These are phyloP conservation scores for Nyssa sinensis DNA, from an alignment of 148 eudicot genomes.

Conservation along the genomic window DNA sequence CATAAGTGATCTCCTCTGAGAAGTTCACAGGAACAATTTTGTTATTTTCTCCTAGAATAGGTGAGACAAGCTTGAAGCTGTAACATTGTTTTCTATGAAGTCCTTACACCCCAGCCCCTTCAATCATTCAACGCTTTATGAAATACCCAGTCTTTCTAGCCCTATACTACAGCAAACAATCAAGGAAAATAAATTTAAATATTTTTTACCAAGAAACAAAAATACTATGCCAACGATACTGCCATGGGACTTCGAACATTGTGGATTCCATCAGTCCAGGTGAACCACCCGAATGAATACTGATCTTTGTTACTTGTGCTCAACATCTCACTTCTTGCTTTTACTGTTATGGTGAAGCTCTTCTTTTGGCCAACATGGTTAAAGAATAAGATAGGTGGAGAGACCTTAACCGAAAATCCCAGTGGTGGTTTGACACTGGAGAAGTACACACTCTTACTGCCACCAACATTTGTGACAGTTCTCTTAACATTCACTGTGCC, in stretches of 20 bases:
- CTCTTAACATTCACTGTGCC: slow-evolving; percentile 44
- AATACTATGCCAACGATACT: slow-evolving; percentile 45
- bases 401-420: slow-evolving; percentile 53
- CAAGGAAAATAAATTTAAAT: background rate
- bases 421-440: slow-evolving; percentile 47
- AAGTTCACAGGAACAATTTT: too few species aligned
- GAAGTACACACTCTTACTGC: slow-evolving; percentile 42
- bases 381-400: slow-evolving; percentile 49
- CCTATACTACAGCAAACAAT: background rate
- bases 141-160: background rate
- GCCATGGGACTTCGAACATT: slow-evolving; percentile 69
- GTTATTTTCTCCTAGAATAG: too few species aligned
- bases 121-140: background rate
- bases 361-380: slow-evolving; percentile 50
- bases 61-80: too few species aligned
- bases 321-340: slow-evolving; percentile 18
- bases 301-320: slow-evolving; percentile 3
- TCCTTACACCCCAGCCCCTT: too few species aligned
- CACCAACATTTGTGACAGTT: slow-evolving; percentile 68
- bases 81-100: too few species aligned
- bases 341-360: slow-evolving; percentile 56
- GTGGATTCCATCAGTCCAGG: slow-evolving; percentile 70
- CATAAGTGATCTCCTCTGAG: too few species aligned
- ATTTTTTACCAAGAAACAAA: background rate
- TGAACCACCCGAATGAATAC: slow-evolving; percentile 62